Base-by-base conservation (phyloP, 1,139 yeast species). In the Debaryomycetaceae sp. region DNA sequence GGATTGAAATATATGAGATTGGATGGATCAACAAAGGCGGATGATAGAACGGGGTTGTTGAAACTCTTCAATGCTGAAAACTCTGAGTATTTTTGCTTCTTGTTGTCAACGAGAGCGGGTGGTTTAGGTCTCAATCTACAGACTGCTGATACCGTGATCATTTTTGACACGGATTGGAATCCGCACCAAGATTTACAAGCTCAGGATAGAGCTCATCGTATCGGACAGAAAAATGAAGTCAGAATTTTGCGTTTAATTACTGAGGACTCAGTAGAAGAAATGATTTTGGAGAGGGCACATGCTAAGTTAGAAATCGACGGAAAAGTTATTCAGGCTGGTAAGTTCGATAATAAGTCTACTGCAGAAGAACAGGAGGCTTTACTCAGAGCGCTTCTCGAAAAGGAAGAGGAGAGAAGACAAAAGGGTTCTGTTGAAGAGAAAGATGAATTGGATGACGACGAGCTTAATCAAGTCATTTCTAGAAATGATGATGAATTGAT, bases 151-250 rank as follows among this genome's bases (percentile, higher is more conserved):
- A 87, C 95, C 0, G 95, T 87, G 41, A 84, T 87, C 53, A 87
- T 87, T 48, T 87, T 87, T 58, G 96, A 87, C 61, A 85, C 95
- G 6, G 96, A 87, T 72, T 87, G 95, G 93, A 87, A 87, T 61
- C 96, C 96, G 3, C 95, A 87, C 69, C 96, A 87, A 64, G 95
- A 87, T 79, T 77, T 87, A 58, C 96, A 87, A 65, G 95, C 95
- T 6, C 93, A 87, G 65, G 95, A 88, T 63, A 80, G 96, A 69
- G 95, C 95, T 0, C 95, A 87, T 68, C 79, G 96, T 72, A 87
- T 87, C 65, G 96, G 95, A 39, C 95, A 87, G 62, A 87, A 87
- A 71, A 86, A 87, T 59, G 95, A 85, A 60, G 95, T 87, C 37
- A 74, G 91, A 58, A 87, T 87, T 54, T 75, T 87, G 57, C 75